Evolutionary conservation across 352 stramenopile species (phyloP), one percentile per base, ranked within the genome.

Genomic region (Phytopythium sindhum): DNA sequence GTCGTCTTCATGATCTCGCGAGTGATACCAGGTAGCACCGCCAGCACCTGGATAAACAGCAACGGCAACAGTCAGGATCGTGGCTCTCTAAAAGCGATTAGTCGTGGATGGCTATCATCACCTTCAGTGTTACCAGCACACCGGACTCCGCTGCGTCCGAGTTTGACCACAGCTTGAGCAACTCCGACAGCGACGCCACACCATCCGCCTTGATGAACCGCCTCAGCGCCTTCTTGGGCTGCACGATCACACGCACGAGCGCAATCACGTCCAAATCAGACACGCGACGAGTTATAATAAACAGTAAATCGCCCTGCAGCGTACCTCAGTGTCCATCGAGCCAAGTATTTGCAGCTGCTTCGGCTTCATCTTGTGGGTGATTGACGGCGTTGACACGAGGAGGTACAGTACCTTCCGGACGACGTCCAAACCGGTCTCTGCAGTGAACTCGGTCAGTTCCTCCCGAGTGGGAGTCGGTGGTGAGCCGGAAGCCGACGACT

Each of bases 101-200:
- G 14, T 21, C 6, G 1, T 0, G 26, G n/a, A 42, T 15, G 0
- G 9, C 42, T 26, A 19, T 59, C 61, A 11, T 51, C 64, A 90
- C 84, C 74, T 93, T 93, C 2, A 93, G 56, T 21, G 90, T 67
- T 1, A 86, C 71, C 15, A 91, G 61, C 29, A 93, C 67, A 11
- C 84, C 81, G 31, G 67, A 45, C 60, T 93, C 80, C 0, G 73
- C 78, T 33, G 85, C 75, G 48, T 72, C 73, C 35, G 70, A 52
- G 24, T 77, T 65, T 29, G 73, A 65, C 84, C 84, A 93, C 41
- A 71, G 71, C 2, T 52, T 63, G 12, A 93, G 64, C 31, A 88
- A 64, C 21, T 80, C 68, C 19, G 65, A 60, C 26, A 93, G 69
- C 7, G 72, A 81, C 23, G 39, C 50, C 23, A 92, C 41, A 9